Base-by-base conservation (phyloP, 768 basidiomycete genomes). In the Harrya chromipes region DNA sequence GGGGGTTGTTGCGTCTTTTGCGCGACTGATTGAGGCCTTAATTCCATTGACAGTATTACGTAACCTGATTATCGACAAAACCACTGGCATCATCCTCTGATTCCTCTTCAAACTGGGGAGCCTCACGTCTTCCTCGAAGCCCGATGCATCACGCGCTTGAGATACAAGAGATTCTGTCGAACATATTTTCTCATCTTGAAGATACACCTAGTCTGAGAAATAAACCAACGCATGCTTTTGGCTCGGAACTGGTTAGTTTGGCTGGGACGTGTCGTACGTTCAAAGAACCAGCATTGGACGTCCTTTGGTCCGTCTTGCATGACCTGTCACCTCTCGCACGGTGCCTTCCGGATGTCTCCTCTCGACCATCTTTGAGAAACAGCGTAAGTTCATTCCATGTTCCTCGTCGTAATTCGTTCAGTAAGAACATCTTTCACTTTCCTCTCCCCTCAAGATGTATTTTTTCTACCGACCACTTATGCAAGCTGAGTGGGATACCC, bases 251-350 rank as follows among this genome's bases (percentile, higher is more conserved):
- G 6, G 31, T 31, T 13, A 17, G 13, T 4, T 37, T 54, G 11
- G 45, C 41, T 23, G 27, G 45, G 24, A 53, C 53, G 2, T 54
- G 41, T 24, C 51, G 8, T 7, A 11, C 27, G 3, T 53, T 54
- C 33, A 54, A 47, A 39, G 53, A 47, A 2, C 50, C 45, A 6
- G 53, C 53, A 8, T 21, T 54, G 23, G 23, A 52, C n/a, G 19
- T 43, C 2, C 45, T 54, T 6, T 53, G 53, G 50, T 54, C 38
- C 1, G 46, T 47, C 9, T 36, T 53, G 45, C 1, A 12, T 4
- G 33, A 43, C 19, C 45, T 47, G 11, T n/a, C 33, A 4, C 37
- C 53, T 14, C 27, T 53, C 0, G 6, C 14, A 10, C 29, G 17
- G n/a, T 54, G 42, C 14, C 31, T 53, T 23, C 50, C 50, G 7